phyloP scores from a whole-genome alignment of 345 rosid genomes.

The Arabis hirsuta region DNA sequence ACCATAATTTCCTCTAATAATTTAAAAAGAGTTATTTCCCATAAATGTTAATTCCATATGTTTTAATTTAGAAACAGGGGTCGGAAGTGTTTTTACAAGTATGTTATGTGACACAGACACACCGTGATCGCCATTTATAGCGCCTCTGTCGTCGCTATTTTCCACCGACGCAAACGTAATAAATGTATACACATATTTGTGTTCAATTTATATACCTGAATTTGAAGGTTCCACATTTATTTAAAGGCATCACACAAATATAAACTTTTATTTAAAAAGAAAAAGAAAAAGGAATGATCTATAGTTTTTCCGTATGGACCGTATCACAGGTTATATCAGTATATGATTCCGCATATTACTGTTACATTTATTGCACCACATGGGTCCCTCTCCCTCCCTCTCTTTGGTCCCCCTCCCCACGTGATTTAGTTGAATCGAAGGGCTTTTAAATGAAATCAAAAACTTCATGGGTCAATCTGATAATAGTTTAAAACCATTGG shows the following conservation, averaged over 20 bases:
- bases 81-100: slow-evolving; percentile 6
- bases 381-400: slow-evolving; percentile 34
- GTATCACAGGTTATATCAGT: slow-evolving; percentile 42
- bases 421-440: slow-evolving; percentile 17
- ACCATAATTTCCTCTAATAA: slow-evolving; percentile 11
- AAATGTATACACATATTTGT: slow-evolving; percentile 31
- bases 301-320: slow-evolving; percentile 36
- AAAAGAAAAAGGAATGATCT: slow-evolving; percentile 4
- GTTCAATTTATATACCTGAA: slow-evolving; percentile 4
- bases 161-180: slow-evolving; percentile 41
- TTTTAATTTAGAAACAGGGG: slow-evolving; percentile 1
- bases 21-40: neutral
- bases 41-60: slow-evolving; percentile 25
- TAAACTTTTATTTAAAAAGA: neutral
- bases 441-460: neutral
- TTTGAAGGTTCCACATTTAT: slow-evolving; percentile 17
- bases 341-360: slow-evolving; percentile 28
- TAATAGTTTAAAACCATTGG: neutral
- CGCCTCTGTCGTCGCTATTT: slow-evolving; percentile 42
- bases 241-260: neutral
- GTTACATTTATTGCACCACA: slow-evolving; percentile 34
- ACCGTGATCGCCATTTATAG: slow-evolving; percentile 44
- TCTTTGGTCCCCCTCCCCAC: slow-evolving; percentile 28
- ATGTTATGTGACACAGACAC: slow-evolving; percentile 34
- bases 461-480: neutral